Base-by-base conservation (phyloP, 2,329 filamentous ascomycete genomes). In the Hymenoscyphus infarciens region DNA sequence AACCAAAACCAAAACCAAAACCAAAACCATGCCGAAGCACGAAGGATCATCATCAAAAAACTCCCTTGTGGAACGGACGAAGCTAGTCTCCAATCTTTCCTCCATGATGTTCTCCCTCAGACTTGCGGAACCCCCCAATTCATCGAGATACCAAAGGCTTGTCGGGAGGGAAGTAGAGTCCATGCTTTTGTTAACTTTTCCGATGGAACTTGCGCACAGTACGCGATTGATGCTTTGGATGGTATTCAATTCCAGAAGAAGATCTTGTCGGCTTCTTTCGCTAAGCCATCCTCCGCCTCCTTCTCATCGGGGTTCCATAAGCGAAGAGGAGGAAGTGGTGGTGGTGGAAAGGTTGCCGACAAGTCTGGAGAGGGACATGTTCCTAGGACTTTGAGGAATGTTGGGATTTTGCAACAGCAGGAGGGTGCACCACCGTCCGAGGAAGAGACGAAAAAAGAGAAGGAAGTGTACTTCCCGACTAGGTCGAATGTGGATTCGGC, bases 31-130 rank as follows among this genome's bases (percentile, higher is more conserved):
- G 3, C 13, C 35, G 67, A 70, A 60, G 62, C 65, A 5, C 61
- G 69, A 15, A 71, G 69, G 54, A 62, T 72, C 5, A 66, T 72
- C 8, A 66, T 72, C 31, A 71, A 64, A 2, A 58, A 56, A 33
- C 63, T 71, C 1, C 62, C 68, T 0, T 59, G 49, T 10, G 25
- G 27, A 1, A 60, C 57, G 1, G 63, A 61, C 2, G 45, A 60
- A 29, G 31, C 25, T 4, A 54, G 63, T 15, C 57, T 72, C 0
- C 45, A 55, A 49, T 42, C 39, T 1, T 61, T 69, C 3, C 59
- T 72, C 6, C 25, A 55, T 1, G 33, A 33, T 7, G 56, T 53
- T 3, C 38, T 10, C 60, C 4, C 55, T 38, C 11, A 8, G 22
- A 2, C 56, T 54, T 53, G 38, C 10, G 31, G 38, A 22, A 61